These are phyloP conservation scores for Colletotrichum incanum DNA, from an alignment of 2,329 filamentous ascomycete genomes.

Conservation along the genomic window DNA sequence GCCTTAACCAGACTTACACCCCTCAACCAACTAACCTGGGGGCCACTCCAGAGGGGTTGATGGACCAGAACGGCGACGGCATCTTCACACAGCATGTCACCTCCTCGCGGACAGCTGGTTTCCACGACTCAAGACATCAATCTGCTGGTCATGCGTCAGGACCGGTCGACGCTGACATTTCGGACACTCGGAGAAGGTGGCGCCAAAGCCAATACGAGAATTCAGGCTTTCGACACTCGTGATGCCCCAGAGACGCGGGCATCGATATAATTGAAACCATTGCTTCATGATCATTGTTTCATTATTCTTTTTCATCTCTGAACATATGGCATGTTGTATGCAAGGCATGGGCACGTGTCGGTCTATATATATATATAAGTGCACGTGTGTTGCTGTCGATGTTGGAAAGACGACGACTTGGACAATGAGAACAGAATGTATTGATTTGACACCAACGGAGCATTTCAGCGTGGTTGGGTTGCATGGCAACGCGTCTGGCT, in stretches of 20 bases:
- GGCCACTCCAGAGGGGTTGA: background rate
- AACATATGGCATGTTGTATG: background rate
- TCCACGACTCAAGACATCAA: background rate
- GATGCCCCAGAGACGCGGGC: background rate
- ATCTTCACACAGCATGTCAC: background rate
- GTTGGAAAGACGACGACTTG: too few relatives aligned
- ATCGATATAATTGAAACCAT: too few relatives aligned
- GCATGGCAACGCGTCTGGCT: background rate
- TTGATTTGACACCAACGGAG: too few relatives aligned
- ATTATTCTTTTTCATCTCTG: background rate
- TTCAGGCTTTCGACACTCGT: background rate
- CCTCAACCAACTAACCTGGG: too few relatives aligned
- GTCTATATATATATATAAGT: too few relatives aligned
- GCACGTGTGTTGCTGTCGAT: too few relatives aligned
- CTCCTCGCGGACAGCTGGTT: background rate
- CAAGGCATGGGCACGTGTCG: too few relatives aligned
- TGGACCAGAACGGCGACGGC: background rate
- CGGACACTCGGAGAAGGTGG: background rate
- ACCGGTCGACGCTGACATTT: too few relatives aligned
- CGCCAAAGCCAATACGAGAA: background rate
- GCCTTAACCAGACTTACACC: too few relatives aligned
- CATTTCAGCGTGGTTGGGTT: background rate
- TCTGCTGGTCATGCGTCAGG: background rate
- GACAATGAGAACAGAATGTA: too few relatives aligned
- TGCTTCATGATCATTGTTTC: too few relatives aligned